Conservation (phyloP, 768 basidiomycete genomes). For the Paxillus rubicundulus region DNA sequence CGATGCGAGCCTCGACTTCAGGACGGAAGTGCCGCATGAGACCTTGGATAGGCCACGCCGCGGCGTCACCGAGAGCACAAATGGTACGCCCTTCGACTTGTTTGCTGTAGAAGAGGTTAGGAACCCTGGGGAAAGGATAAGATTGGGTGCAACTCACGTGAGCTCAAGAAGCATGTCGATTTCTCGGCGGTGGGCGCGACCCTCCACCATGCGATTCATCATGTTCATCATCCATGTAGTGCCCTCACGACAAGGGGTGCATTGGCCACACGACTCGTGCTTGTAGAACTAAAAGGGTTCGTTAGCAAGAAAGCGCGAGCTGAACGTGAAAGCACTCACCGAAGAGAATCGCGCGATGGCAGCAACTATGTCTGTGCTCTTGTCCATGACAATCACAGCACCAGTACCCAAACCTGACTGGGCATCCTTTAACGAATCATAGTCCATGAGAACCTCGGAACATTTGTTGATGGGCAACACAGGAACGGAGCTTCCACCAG, state of each 20-base stretch:
- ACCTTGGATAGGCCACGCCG: slow-evolving; percentile 98
- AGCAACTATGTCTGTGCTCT: slow-evolving; percentile 90
- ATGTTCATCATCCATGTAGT: slow-evolving; percentile 99
- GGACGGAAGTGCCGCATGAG: slow-evolving; percentile 98
- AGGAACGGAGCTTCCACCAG: slow-evolving; percentile 93
- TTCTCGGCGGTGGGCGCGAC: slow-evolving; percentile 86
- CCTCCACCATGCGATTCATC: slow-evolving; percentile 96
- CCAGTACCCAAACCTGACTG: slow-evolving; percentile 97
- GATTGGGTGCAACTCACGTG: slow-evolving; percentile 52
- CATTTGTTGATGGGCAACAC: slow-evolving; percentile 83
- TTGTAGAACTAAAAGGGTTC: slow-evolving; percentile 77
- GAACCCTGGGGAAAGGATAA: background rate
- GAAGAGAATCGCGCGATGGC: slow-evolving; percentile 94
- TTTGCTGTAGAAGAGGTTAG: slow-evolving; percentile 52
- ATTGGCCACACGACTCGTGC: slow-evolving; percentile 98
- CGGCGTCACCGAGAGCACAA: slow-evolving; percentile 94
- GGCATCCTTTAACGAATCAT: slow-evolving; percentile 93
- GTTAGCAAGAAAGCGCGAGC: slow-evolving; percentile 1
- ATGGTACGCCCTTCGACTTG: slow-evolving; percentile 97
- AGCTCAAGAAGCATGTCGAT: slow-evolving; percentile 98
- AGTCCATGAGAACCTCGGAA: slow-evolving; percentile 95
- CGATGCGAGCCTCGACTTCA: slow-evolving; percentile 87
- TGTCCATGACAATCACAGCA: slow-evolving; percentile 99
- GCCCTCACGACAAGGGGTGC: slow-evolving; percentile 90
- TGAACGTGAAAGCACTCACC: slow-evolving; percentile 34